These are phyloP conservation scores for Kwoniella sp. DNA, from an alignment of 768 basidiomycete genomes.

Conservation along the genomic window DNA sequence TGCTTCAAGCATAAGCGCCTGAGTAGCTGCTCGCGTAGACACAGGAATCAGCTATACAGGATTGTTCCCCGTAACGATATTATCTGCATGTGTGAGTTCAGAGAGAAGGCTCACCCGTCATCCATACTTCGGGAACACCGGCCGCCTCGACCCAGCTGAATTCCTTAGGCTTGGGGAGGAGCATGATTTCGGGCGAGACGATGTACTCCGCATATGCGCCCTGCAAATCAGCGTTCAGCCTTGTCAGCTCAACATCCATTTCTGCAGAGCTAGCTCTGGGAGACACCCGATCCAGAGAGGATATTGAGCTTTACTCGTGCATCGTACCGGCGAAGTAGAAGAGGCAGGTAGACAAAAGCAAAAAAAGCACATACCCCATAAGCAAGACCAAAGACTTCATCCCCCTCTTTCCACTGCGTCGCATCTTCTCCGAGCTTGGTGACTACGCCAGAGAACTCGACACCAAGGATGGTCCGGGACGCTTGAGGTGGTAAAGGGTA, in stretches of 20 bases:
- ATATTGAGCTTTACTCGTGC: slow-evolving; percentile 3
- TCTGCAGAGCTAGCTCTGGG: too few relatives aligned
- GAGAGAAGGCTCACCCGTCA: slow-evolving; percentile 67
- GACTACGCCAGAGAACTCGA: slow-evolving; percentile 79
- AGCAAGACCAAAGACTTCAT: slow-evolving; percentile 77
- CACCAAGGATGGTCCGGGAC: slow-evolving; percentile 71
- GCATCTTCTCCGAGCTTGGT: slow-evolving; percentile 63
- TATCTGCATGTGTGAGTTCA: background rate
- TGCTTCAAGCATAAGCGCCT: slow-evolving; percentile 69
- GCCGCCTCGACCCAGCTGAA: slow-evolving; percentile 84
- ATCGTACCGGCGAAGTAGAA: slow-evolving; percentile 3
- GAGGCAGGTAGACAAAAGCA: background rate
- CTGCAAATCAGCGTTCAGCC: slow-evolving; percentile 56
- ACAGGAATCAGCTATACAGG: slow-evolving; percentile 8
- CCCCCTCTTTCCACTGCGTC: slow-evolving; percentile 65
- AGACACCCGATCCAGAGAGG: background rate
- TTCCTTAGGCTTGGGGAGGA: slow-evolving; percentile 72
- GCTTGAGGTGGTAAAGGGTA: slow-evolving; percentile 79
- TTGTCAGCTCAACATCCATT: background rate
- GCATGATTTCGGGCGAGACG: slow-evolving; percentile 65
- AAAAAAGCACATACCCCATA: slow-evolving; percentile 66
- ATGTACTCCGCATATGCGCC: slow-evolving; percentile 92
- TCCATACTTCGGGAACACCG: slow-evolving; percentile 80
- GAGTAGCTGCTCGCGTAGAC: slow-evolving; percentile 60
- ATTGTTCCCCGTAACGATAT: background rate